Conservation (phyloP, 108 stramenopile species). For the Aurantiochytrium sp. region DNA sequence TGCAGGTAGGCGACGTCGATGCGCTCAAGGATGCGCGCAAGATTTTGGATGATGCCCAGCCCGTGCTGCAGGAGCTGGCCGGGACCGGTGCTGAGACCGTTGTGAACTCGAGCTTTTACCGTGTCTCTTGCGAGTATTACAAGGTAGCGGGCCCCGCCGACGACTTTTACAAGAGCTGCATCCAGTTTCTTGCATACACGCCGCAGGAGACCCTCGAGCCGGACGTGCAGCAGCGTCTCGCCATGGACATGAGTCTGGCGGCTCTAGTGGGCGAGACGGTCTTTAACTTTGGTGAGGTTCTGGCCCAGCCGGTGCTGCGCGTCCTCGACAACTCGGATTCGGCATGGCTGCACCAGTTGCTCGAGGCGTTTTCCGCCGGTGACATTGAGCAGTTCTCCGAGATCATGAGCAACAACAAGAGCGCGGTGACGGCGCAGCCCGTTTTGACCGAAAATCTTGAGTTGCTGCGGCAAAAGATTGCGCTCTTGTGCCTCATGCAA, state of each 20-base stretch:
- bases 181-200: slow-evolving; percentile 76
- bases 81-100: slow-evolving; percentile 44
- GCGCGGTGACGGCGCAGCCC: slow-evolving; percentile 67
- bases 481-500: slow-evolving; percentile 80
- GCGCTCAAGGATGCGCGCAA: slow-evolving; percentile 50
- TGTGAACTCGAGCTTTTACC: slow-evolving; percentile 80
- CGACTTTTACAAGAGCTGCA: slow-evolving; percentile 76
- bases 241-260: slow-evolving; percentile 80
- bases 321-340: slow-evolving; percentile 53
- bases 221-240: slow-evolving; percentile 51
- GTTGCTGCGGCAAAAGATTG: slow-evolving; percentile 87
- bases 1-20: slow-evolving; percentile 8
- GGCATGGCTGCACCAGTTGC: slow-evolving; percentile 73
- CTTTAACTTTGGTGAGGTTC: slow-evolving; percentile 90
- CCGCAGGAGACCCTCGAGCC: slow-evolving; percentile 38
- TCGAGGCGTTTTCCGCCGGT: slow-evolving; percentile 73
- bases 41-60: slow-evolving; percentile 40
- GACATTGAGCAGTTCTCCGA: slow-evolving; percentile 68
- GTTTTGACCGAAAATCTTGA: slow-evolving; percentile 66
- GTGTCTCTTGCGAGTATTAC: slow-evolving; percentile 72
- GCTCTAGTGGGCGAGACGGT: slow-evolving; percentile 92
- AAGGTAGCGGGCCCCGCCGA: slow-evolving; percentile 90
- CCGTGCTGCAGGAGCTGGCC: slow-evolving; percentile 48
- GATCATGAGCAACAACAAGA: slow-evolving; percentile 46
- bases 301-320: slow-evolving; percentile 70